Evolutionary conservation across 108 stramenopile genomes (phyloP).

Genomic region (Hondaea fermentalgiana): DNA sequence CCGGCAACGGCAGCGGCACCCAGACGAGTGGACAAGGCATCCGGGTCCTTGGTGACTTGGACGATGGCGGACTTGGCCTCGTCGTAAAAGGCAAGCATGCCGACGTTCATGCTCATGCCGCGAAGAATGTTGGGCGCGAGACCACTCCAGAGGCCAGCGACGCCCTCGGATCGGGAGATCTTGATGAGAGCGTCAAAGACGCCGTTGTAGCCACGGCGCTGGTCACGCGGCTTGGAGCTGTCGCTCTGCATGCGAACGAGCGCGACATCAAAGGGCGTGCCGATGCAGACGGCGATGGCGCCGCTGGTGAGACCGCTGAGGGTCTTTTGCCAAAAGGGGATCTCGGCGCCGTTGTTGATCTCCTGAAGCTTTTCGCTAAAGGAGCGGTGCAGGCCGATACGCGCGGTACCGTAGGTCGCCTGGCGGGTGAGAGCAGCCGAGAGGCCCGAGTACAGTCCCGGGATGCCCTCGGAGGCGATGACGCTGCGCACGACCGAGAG

Average conservation of each 20-base stretch:
- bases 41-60: conserved; percentile 41
- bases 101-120: conserved; percentile 98
- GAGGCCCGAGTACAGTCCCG: conserved; percentile 36
- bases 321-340: conserved; percentile 74
- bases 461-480: not conserved
- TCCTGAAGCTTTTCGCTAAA: conserved; percentile 75
- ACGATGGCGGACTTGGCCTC: conserved; percentile 70
- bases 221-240: conserved; percentile 71
- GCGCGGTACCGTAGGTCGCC: conserved; percentile 94
- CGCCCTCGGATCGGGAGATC: conserved; percentile 79
- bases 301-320: conserved; percentile 83
- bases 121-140: conserved; percentile 82
- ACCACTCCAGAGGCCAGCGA: conserved; percentile 86
- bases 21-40: not conserved
- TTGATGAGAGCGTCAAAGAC: conserved; percentile 86
- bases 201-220: conserved; percentile 91
- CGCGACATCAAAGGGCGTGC: conserved; percentile 95
- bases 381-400: conserved; percentile 90
- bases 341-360: conserved; percentile 67
- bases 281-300: conserved; percentile 88
- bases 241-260: conserved; percentile 91
- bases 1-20: conserved; percentile 51
- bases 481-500: not conserved
- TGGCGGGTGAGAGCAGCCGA: conserved; percentile 93
- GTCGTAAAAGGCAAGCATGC: conserved; percentile 98